A percentile compares a stretch with the other conserved stretches of the same genome.
These are phyloP conservation scores for Septoria linicola DNA, from an alignment of 2,329 filamentous ascomycete species.

Conservation along the genomic window DNA sequence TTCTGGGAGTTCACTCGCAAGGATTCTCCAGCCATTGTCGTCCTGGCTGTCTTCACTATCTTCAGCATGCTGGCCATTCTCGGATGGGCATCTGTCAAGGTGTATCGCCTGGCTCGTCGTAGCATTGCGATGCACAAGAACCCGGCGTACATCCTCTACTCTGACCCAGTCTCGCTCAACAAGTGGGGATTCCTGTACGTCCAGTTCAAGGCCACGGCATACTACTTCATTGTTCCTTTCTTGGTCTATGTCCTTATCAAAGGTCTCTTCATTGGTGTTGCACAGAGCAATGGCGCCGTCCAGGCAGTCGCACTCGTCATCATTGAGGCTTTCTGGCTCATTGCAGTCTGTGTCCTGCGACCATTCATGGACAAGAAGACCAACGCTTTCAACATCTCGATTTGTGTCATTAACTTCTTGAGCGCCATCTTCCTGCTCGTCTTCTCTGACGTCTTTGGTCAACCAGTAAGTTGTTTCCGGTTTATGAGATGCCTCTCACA, in stretches of 20 bases:
- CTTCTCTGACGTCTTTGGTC: constrained; percentile 82
- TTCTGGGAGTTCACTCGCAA: constrained; percentile 88
- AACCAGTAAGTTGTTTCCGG: constrained; percentile 58
- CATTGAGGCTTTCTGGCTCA: constrained; percentile 75
- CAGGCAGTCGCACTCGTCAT: constrained; percentile 82
- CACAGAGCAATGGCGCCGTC: constrained; percentile 66
- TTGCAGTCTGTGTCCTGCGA: constrained; percentile 74
- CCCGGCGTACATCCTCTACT: constrained; percentile 94
- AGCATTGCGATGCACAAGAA: constrained; percentile 92
- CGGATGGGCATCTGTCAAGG: constrained; percentile 83
- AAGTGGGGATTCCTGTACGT: constrained; percentile 99
- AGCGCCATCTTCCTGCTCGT: constrained; percentile 86
- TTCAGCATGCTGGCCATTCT: constrained; percentile 75
- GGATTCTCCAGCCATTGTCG: constrained; percentile 82
- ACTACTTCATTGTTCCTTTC: constrained; percentile 87
- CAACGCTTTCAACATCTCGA: constrained; percentile 93
- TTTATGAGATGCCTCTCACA: background rate
- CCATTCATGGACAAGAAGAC: constrained; percentile 99
- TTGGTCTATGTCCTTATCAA: constrained; percentile 81
- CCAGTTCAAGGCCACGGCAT: constrained; percentile 90
- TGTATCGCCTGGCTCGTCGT: constrained; percentile 82
- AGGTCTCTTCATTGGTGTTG: constrained; percentile 81
- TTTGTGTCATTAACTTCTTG: constrained; percentile 84
- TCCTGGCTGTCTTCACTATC: constrained; percentile 86
- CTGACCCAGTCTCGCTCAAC: constrained; percentile 88